These are phyloP conservation scores for Yarrowia sp. DNA, from an alignment of 805 yeast genomes.

Conservation along the genomic window DNA sequence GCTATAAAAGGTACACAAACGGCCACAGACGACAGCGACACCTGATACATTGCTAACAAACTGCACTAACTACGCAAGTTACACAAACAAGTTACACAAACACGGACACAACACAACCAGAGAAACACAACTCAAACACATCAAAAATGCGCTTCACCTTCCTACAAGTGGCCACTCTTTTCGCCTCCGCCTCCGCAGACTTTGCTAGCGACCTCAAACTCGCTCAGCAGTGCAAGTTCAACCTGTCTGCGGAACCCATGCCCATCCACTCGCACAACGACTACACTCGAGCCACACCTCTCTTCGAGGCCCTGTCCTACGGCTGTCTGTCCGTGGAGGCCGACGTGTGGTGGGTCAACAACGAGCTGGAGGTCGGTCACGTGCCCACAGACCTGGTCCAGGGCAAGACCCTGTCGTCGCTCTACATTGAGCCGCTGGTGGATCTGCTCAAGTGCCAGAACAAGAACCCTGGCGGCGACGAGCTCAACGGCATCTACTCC, in stretches of 20 bases:
- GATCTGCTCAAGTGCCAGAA: constrained; percentile 39
- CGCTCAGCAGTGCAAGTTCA: constrained; percentile 26
- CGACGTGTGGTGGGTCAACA: constrained; percentile 61
- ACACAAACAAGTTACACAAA: background rate
- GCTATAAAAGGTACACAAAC: no score
- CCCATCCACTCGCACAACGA: constrained; percentile 73
- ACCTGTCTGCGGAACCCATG: constrained; percentile 39
- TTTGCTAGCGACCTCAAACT: constrained; percentile 25
- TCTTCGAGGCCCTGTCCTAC: constrained; percentile 60
- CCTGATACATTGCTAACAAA: no score
- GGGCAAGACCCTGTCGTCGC: constrained; percentile 16
- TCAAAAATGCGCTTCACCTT: background rate
- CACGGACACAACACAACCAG: background rate
- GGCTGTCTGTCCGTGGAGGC: constrained; percentile 70
- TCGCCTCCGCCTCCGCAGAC: background rate
- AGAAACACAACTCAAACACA: background rate
- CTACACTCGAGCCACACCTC: constrained; percentile 66
- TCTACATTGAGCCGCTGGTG: constrained; percentile 38
- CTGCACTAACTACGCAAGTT: no score
- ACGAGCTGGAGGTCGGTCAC: constrained; percentile 36
- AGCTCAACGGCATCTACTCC: constrained; percentile 36
- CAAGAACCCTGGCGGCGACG: constrained; percentile 7
- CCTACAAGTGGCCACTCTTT: background rate
- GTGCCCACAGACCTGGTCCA: constrained; percentile 39
- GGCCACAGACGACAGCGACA: no score